phyloP scores from a whole-genome alignment of 1,284 basidiomycete genomes.

The Sporisorium sorghi region DNA sequence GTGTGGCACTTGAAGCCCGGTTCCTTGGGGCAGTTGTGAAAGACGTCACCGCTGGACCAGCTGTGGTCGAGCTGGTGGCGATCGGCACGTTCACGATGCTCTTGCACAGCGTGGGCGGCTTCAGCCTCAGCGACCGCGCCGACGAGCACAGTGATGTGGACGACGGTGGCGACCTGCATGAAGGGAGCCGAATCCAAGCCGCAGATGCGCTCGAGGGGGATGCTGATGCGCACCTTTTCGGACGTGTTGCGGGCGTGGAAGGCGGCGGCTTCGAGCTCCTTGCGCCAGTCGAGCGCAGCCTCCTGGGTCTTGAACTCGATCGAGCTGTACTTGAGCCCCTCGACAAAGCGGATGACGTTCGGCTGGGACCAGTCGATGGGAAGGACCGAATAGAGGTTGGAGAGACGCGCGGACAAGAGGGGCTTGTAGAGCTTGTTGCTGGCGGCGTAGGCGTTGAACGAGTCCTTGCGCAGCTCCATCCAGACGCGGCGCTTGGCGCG shows the following conservation, averaged over 20 bases:
- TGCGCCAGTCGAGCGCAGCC: slow-evolving; percentile 54
- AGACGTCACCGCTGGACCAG: slow-evolving; percentile 26
- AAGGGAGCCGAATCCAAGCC: slow-evolving; percentile 35
- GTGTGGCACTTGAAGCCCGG: slow-evolving; percentile 43
- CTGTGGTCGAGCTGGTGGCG: slow-evolving; percentile 27
- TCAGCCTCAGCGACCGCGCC: slow-evolving; percentile 26
- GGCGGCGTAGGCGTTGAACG: slow-evolving; percentile 56
- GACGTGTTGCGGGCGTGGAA: slow-evolving; percentile 51
- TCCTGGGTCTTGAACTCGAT: slow-evolving; percentile 65
- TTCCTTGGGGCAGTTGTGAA: slow-evolving; percentile 37
- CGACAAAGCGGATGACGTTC: slow-evolving; percentile 48
- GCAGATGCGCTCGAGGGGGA: slow-evolving; percentile 58
- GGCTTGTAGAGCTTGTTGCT: slow-evolving; percentile 63
- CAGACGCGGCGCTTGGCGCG: slow-evolving; percentile 54
- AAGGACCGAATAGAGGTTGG: slow-evolving; percentile 48
- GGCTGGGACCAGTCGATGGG: slow-evolving; percentile 52
- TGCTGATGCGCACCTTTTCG: slow-evolving; percentile 54
- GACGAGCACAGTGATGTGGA: slow-evolving; percentile 39
- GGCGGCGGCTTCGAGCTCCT: slow-evolving; percentile 55
- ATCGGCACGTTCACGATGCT: slow-evolving; percentile 15
- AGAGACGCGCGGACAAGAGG: slow-evolving; percentile 49
- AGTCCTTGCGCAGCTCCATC: slow-evolving; percentile 55
- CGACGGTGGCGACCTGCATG: slow-evolving; percentile 50
- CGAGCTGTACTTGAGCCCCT: slow-evolving; percentile 35
- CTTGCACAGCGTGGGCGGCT: neutral